These are phyloP conservation scores for Colletotrichum musae DNA, from an alignment of 2,329 filamentous ascomycete genomes.

Conservation along the genomic window DNA sequence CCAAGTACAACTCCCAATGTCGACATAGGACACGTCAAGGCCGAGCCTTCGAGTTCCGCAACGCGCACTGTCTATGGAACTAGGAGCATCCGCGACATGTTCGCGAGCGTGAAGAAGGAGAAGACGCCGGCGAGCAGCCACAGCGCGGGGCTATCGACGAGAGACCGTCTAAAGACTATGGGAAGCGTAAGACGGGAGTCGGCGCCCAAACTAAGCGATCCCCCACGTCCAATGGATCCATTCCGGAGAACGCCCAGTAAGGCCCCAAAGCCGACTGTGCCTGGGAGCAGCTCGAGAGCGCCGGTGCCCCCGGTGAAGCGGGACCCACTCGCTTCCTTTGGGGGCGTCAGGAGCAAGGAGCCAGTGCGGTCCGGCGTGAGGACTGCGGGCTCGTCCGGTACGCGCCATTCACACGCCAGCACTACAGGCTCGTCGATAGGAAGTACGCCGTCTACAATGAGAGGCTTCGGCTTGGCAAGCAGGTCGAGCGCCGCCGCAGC, in stretches of 20 bases:
- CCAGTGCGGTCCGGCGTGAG: background rate
- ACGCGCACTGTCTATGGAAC: background rate
- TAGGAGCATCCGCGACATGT: constrained; percentile 4
- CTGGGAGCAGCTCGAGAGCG: background rate
- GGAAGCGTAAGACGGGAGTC: background rate
- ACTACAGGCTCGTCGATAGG: background rate
- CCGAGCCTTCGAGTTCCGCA: constrained; percentile 5
- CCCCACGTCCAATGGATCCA: background rate
- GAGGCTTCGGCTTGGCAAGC: background rate
- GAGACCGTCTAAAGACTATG: constrained; percentile 26
- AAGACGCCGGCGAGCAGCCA: constrained; percentile 5
- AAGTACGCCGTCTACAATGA: background rate
- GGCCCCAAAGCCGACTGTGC: background rate
- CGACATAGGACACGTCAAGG: constrained; percentile 3
- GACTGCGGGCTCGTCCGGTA: background rate
- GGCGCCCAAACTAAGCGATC: constrained; percentile 19
- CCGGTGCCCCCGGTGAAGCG: background rate
- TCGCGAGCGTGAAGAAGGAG: constrained; percentile 19
- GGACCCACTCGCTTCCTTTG: constrained; percentile 15
- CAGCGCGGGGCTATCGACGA: constrained; percentile 3
- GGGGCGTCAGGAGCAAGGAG: constrained; percentile 1
- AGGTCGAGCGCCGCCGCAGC: background rate
- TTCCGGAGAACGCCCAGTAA: background rate
- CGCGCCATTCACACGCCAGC: no score
- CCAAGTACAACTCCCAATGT: background rate